Base-by-base conservation (phyloP, 129 eudicot species). In the Smallanthus sonchifolius region DNA sequence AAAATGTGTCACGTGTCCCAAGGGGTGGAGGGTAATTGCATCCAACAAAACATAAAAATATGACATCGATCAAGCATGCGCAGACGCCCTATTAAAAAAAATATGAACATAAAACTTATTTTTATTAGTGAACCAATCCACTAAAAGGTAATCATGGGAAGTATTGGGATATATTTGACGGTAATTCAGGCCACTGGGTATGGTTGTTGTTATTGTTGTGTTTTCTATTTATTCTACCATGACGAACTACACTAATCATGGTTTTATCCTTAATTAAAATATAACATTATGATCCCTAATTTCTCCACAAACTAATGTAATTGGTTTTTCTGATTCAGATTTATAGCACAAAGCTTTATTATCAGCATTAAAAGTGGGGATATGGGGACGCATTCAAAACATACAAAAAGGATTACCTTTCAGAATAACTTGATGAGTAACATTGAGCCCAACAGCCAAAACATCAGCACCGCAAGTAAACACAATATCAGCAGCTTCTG, bases 401-500 rank as follows among this genome's bases (percentile, higher is more conserved):
- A 32, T 16, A 44, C 59, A 16, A 40, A 55, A 37, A 55, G 60
- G 49, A 55, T 39, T 85, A 95, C 99, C 97, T 75, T 82, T 85
- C 52, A 95, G 67, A 74, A 95, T 79, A 79, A 95, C 96, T 88
- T 91, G 97, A 77, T 85, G 99, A 61, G 99, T 95, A 65, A 95
- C 93, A 81, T 95, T 95, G 38, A 95, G 80, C 61, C 99, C 97
- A 39, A 95, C 83, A 74, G 99, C 97, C 81, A 91, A 63, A 84
- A 95, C 73, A 83, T 95, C 89, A 80, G 97, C 99, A 74, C 99
- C 99, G 15, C 97, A 78, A 24, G 99, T 95, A 83, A 91, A 95
- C 35, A 95, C 99, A 74, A 91, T 75, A 83, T 95, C 99, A 61
- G 99, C 97, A 73, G 99, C 96, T 57, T 91, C 97, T 72, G 99